Evolutionary conservation across 768 basidiomycete species (phyloP).

Genomic region (Tylopilus cervinicoccineus): DNA sequence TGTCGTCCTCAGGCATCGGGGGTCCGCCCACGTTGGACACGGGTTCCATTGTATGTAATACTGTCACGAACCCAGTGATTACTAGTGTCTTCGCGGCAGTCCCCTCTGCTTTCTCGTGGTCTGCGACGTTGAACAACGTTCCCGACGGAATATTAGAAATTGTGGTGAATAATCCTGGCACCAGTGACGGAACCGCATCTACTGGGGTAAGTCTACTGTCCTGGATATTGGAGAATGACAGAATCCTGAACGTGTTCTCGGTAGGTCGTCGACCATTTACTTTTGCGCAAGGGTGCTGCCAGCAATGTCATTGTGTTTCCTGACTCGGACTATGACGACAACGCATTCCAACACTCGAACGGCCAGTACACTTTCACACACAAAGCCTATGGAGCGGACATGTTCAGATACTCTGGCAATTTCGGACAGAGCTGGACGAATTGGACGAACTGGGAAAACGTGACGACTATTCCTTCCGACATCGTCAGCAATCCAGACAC

Average conservation of each 20-base stretch:
- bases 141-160: conserved; percentile 83
- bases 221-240: background rate
- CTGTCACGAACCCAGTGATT: conserved; percentile 45
- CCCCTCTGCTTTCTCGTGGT: conserved; percentile 67
- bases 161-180: conserved; percentile 53
- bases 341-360: conserved; percentile 51
- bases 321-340: conserved; percentile 67
- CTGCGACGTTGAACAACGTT: conserved; percentile 67
- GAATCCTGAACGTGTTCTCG: conserved; percentile 4
- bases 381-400: conserved; percentile 81
- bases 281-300: conserved; percentile 73
- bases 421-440: conserved; percentile 81
- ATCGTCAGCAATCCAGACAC: conserved; percentile 43
- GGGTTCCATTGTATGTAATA: conserved; percentile 42
- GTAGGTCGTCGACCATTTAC: conserved; percentile 68
- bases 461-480: conserved; percentile 56
- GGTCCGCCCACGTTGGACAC: conserved; percentile 49
- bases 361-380: conserved; percentile 77
- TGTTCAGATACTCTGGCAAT: conserved; percentile 82
- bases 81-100: conserved; percentile 51
- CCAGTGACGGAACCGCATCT: conserved; percentile 36
- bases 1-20: conserved; percentile 65
- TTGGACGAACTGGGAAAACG: conserved; percentile 78
- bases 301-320: conserved; percentile 89
- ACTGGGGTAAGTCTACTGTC: conserved; percentile 50